Evolutionary conservation across 352 stramenopile genomes (phyloP), one percentile per base, ranked within the genome.

Genomic region (Pythium dissimile): DNA sequence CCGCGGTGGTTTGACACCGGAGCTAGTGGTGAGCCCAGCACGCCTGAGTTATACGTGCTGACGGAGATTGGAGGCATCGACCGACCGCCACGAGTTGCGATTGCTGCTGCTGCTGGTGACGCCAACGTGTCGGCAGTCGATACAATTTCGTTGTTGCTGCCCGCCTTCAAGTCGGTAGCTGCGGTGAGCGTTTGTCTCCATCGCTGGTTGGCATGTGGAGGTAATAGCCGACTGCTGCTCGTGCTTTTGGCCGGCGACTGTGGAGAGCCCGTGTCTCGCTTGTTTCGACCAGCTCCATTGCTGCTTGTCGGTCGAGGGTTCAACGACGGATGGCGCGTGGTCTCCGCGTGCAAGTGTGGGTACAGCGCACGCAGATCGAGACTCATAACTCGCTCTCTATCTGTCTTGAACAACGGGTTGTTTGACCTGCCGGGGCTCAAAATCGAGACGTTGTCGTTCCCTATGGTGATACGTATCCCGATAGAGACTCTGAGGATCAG

Each of bases 271-370:
- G n/a, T 15, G 5, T 41, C 37, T 31, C 26, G 28, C 3, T 30
- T 35, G 24, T 45, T 54, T 8, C 59, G 34, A 30, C 18, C 26
- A 0, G 34, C 46, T n/a, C 49, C 44, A 37, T 59, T 69, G 21
- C 45, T 69, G 38, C 60, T 66, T 11, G 59, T 47, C 5, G 59
- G 42, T 5, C 49, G 27, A 2, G 59, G 49, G 26, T 43, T 66
- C 15, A 52, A 58, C 10, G 43, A 54, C 38, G 37, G 23, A 13
- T 69, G 61, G 20, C 54, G 53, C n/a, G 75, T 61, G 24, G 69
- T 50, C 59, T 89, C 79, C 1, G 69, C 73, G 31, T 85, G 68
- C 31, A 85, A 77, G 51, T 88, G 80, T 5, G 79, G 79, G 31
- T 88, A 89, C 24, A 88, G 69, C 16, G 28, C 49, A 5, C 64